phyloP scores from a whole-genome alignment of 2,329 filamentous ascomycete species.

The Paecilomyces sp. region DNA sequence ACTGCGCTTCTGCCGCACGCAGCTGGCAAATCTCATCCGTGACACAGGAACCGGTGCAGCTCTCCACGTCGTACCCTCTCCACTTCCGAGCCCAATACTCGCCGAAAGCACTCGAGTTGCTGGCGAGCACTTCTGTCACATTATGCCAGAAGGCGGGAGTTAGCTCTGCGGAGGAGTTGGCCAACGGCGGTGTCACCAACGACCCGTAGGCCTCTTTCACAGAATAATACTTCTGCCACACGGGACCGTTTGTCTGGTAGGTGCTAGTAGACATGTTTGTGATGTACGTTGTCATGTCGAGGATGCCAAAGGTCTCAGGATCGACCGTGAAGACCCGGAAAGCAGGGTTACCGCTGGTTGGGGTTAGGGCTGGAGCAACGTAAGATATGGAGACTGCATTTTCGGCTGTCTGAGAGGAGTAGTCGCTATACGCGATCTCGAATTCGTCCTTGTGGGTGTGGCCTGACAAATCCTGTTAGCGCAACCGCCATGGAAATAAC shows the following conservation, averaged over 20 bases:
- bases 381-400: slow-evolving; percentile 47
- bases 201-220: slow-evolving; percentile 47
- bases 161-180: slow-evolving; percentile 34
- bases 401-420: slow-evolving; percentile 30
- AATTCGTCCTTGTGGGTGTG: slow-evolving; percentile 52
- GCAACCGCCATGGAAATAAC: not conserved
- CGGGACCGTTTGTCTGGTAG: slow-evolving; percentile 40
- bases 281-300: slow-evolving; percentile 48
- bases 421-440: slow-evolving; percentile 46
- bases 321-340: slow-evolving; percentile 54
- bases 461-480: slow-evolving; percentile 1
- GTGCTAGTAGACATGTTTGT: slow-evolving; percentile 42
- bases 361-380: slow-evolving; percentile 48
- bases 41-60: slow-evolving; percentile 37
- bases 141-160: slow-evolving; percentile 52
- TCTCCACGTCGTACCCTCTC: slow-evolving; percentile 34
- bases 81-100: slow-evolving; percentile 41
- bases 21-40: slow-evolving; percentile 43
- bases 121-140: slow-evolving; percentile 43
- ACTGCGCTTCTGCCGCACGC: slow-evolving; percentile 43
- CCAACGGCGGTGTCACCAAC: slow-evolving; percentile 34
- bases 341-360: slow-evolving; percentile 48
- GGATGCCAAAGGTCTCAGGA: slow-evolving; percentile 46
- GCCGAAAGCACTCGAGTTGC: slow-evolving; percentile 35
- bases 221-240: slow-evolving; percentile 50